Conservation (phyloP, 805 yeast genomes). For the Komagataella pseudopastoris region DNA sequence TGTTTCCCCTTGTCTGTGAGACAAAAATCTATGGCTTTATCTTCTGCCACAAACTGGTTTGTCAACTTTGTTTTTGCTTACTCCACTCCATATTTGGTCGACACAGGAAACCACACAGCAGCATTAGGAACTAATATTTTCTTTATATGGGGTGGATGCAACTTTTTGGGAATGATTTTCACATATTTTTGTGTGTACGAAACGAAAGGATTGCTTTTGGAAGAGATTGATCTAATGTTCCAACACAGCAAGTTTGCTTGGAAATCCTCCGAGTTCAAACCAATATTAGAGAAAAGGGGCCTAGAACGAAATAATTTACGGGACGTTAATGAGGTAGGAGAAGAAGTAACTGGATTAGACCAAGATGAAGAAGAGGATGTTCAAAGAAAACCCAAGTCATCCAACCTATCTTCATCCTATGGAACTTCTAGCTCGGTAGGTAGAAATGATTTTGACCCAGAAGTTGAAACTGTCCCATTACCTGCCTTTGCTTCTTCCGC, state of each 20-base stretch:
- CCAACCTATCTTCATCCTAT: neutral
- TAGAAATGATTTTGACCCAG: neutral
- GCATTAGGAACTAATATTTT: conserved; percentile 61
- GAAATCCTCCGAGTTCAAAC: conserved; percentile 29
- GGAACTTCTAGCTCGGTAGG: neutral
- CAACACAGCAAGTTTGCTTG: conserved; percentile 43
- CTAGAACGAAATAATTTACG: conserved; percentile 3
- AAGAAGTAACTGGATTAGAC: neutral
- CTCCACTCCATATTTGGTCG: conserved; percentile 63
- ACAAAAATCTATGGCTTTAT: conserved; percentile 63
- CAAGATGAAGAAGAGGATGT: neutral
- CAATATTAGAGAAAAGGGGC: conserved; percentile 6
- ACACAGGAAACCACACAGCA: conserved; percentile 54
- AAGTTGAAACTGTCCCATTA: neutral
- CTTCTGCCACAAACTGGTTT: conserved; percentile 73
- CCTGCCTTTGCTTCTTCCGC: neutral
- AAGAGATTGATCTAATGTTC: conserved; percentile 70
- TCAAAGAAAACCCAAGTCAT: neutral
- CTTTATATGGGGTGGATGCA: conserved; percentile 70
- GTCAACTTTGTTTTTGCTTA: conserved; percentile 66
- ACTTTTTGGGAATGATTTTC: conserved; percentile 42
- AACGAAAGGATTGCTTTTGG: conserved; percentile 68
- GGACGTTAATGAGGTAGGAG: neutral
- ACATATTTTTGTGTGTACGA: conserved; percentile 63
- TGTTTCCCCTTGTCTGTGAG: conserved; percentile 61